phyloP scores from a whole-genome alignment of 1,284 basidiomycete genomes.

The Melampsora americana region DNA sequence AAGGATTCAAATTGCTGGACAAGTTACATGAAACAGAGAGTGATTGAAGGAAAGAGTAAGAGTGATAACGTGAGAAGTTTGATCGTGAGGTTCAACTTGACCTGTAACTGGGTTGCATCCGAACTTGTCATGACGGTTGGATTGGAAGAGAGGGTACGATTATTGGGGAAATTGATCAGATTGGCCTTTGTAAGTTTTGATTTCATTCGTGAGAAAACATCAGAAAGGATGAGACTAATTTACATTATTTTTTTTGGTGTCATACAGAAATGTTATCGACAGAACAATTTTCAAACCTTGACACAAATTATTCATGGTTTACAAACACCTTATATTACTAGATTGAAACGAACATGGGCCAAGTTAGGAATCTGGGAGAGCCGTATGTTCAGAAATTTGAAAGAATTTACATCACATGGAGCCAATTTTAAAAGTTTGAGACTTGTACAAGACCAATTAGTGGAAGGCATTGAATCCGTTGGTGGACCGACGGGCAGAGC shows the following conservation, averaged over 20 bases:
- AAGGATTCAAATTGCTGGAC: conserved; percentile 79
- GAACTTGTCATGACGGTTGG: conserved; percentile 59
- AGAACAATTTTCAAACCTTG: conserved; percentile 75
- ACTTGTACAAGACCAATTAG: conserved; percentile 64
- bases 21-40: conserved; percentile 71
- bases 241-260: conserved; percentile 44
- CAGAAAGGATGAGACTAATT: not conserved
- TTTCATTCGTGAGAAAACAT: not conserved
- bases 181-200: conserved; percentile 70
- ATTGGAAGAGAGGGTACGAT: conserved; percentile 62
- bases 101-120: conserved; percentile 75
- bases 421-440: conserved; percentile 73
- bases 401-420: conserved; percentile 64
- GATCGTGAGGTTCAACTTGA: conserved; percentile 80
- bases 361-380: conserved; percentile 70
- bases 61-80: conserved; percentile 64
- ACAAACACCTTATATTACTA: conserved; percentile 68
- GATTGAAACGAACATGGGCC: conserved; percentile 68
- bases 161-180: conserved; percentile 77
- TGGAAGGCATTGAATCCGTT: conserved; percentile 58
- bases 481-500: conserved; percentile 58
- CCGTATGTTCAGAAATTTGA: conserved; percentile 72
- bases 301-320: conserved; percentile 78
- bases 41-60: conserved; percentile 58
- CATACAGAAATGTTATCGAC: conserved; percentile 72